Evolutionary conservation across 1,284 basidiomycete species (phyloP), one percentile per base, ranked within the genome.

Genomic region (Phenoliferia sp.): DNA sequence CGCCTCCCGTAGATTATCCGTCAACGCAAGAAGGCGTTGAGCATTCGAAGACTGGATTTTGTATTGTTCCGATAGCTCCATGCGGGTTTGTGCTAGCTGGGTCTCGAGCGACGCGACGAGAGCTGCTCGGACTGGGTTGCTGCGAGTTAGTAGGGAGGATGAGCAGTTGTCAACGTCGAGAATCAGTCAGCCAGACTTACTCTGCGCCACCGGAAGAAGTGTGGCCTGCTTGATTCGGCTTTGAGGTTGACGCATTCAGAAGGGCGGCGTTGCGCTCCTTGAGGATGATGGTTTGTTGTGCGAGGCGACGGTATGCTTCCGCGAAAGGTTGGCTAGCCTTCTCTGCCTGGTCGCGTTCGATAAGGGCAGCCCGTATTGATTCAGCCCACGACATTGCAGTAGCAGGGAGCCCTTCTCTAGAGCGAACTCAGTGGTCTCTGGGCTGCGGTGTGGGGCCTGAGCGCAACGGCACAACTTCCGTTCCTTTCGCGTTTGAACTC

Each of bases 31-130:
- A 17, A 95, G 83, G 50, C 92, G 85, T 78, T 97, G 94, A 1
- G 94, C 92, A 78, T 96, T 96, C 80, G 95, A 92, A 7, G 80
- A 79, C 77, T 98, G 94, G 0, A 92, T 92, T 79, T 96, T 95
- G 84, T 99, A 99, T 2, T 96, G 87, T 7, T 88, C 90, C 3
- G 93, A 90, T 54, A 98, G 83, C 78, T 98, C 95, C 75, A 92
- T 89, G 32, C 93, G 87, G 58, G 95, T 83, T 7, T 90, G 87
- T 3, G 91, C 90, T 77, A 98, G 90, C 78, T 98, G 94, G 3
- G 89, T 88, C 79, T 98, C 94, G 62, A 98, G 86, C 19, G 94
- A 95, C 1, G 88, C 82, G 75, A 94, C 88, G 78, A 96, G 93
- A 31, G 92, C 92, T 28, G 86, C 85, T 55, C 88, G 87, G 32